phyloP scores from a whole-genome alignment of 495 filamentous ascomycete genomes.

The Bacidia rubella region DNA sequence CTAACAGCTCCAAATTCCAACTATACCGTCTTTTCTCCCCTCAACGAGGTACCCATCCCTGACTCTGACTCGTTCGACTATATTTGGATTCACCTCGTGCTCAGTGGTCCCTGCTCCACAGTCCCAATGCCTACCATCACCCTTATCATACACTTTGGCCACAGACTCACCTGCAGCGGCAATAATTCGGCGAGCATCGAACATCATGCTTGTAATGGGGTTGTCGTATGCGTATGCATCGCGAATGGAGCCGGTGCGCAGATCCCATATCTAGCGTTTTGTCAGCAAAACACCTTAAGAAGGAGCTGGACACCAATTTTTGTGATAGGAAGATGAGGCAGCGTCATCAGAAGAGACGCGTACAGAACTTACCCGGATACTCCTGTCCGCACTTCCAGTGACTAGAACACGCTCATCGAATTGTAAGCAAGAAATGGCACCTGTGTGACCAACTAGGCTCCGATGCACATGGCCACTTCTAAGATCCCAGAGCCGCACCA shows the following conservation, averaged over 20 bases:
- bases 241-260: conserved; percentile 87
- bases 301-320: neutral
- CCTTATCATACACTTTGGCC: conserved; percentile 96
- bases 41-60: conserved; percentile 92
- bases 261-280: conserved; percentile 78
- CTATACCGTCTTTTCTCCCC: conserved; percentile 73
- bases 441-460: conserved; percentile 91
- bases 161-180: conserved; percentile 82
- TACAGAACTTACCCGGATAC: conserved; percentile 61
- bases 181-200: conserved; percentile 82
- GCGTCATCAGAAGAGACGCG: neutral
- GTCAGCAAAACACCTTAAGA: neutral
- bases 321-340: conserved; percentile 1
- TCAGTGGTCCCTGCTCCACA: conserved; percentile 75
- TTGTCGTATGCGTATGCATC: conserved; percentile 94
- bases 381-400: conserved; percentile 85
- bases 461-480: conserved; percentile 91
- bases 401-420: conserved; percentile 95
- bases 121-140: conserved; percentile 91
- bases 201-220: conserved; percentile 94
- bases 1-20: conserved; percentile 86
- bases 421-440: conserved; percentile 86
- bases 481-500: conserved; percentile 96
- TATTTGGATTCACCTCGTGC: conserved; percentile 42
- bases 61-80: conserved; percentile 79